These are phyloP conservation scores for Acorus gramineus DNA, from an alignment of 106 monocot species.

Conservation along the genomic window DNA sequence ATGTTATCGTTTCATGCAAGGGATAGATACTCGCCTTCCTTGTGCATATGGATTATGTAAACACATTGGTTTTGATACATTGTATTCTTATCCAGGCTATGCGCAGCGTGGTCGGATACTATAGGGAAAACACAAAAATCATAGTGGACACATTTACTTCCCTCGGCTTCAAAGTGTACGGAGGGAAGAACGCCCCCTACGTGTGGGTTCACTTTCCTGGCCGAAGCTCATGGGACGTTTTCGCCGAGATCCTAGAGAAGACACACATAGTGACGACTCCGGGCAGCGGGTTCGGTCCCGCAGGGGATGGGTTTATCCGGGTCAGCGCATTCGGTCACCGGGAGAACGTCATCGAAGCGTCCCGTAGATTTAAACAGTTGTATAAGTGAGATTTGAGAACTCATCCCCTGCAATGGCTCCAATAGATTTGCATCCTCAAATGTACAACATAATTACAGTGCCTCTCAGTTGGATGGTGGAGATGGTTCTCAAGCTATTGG, in stretches of 20 bases:
- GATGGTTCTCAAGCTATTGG: no score
- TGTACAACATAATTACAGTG: no score
- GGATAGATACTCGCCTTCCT: no score
- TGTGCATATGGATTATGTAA: no score
- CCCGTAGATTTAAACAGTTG: constrained; percentile 66
- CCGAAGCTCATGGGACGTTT: constrained; percentile 87
- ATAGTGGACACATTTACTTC: constrained; percentile 75
- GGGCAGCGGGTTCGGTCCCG: constrained; percentile 92
- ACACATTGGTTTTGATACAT: no score
- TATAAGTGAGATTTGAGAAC: constrained; percentile 38
- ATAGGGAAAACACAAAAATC: constrained; percentile 77
- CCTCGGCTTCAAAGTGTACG: constrained; percentile 79
- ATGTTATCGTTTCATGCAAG: no score
- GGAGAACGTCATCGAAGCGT: constrained; percentile 76
- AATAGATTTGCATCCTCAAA: no score
- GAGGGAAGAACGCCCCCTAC: constrained; percentile 91
- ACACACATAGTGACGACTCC: constrained; percentile 87
- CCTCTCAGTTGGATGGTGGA: no score
- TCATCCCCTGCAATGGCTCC: no score
- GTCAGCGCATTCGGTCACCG: constrained; percentile 90
- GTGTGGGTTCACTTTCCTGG: constrained; percentile 96
- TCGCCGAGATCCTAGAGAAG: constrained; percentile 93
- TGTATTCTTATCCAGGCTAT: constrained; percentile 50
- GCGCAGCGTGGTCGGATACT: constrained; percentile 54
- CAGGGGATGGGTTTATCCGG: constrained; percentile 85